These are phyloP conservation scores for Nakazawaea molendinolei DNA, from an alignment of 805 yeast genomes.

Conservation along the genomic window DNA sequence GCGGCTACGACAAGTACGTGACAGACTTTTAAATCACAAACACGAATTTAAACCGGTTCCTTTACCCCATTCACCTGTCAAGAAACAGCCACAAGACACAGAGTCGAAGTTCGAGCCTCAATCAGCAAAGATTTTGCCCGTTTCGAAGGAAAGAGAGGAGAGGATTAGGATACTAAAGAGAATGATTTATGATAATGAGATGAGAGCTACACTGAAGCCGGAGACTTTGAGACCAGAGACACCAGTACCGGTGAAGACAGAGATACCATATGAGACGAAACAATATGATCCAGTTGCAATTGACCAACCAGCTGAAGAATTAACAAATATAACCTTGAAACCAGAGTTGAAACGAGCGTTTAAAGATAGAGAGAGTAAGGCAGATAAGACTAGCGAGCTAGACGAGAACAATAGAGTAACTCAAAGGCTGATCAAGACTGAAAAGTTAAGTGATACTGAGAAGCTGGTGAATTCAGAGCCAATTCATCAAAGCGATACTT, in stretches of 20 bases:
- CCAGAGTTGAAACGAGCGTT: no score
- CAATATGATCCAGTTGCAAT: no score
- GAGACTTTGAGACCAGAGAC: not conserved
- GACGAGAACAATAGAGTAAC: no score
- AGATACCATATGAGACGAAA: no score
- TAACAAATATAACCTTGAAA: no score
- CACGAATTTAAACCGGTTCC: slow-evolving; percentile 2
- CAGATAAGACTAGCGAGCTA: no score
- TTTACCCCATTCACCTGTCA: slow-evolving; percentile 2
- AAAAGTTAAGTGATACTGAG: no score
- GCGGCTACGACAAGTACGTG: slow-evolving; percentile 1
- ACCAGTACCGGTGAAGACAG: not conserved
- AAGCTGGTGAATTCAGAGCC: not conserved
- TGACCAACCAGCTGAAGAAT: no score
- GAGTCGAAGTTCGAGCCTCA: slow-evolving; percentile 4
- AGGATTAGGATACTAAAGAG: slow-evolving; percentile 7
- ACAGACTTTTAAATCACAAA: slow-evolving; percentile 3
- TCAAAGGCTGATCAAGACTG: no score
- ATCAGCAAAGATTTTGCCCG: slow-evolving; percentile 5
- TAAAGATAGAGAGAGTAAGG: no score
- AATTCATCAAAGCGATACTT: not conserved
- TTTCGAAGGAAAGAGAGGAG: slow-evolving; percentile 6
- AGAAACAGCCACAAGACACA: not conserved
- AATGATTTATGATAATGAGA: slow-evolving; percentile 5
- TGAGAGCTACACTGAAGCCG: not conserved